Conservation (phyloP, 495 filamentous ascomycete species). For the Copromyces sp. region DNA sequence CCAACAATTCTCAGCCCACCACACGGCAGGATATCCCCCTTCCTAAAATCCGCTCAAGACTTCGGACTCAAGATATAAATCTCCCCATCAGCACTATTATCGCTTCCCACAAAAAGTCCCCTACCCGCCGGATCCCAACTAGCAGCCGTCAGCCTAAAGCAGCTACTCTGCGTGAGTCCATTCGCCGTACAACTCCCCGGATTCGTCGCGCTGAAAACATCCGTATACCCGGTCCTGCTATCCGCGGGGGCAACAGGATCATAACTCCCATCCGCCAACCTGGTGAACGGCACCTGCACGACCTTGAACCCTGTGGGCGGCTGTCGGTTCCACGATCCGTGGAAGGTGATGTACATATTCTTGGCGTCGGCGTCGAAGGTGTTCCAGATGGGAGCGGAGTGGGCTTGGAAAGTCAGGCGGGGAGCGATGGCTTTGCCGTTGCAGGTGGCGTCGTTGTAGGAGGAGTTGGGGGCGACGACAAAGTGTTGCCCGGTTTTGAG, state of each 20-base stretch:
- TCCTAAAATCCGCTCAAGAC: background rate
- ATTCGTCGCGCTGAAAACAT: constrained; percentile 25
- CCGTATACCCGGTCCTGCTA: constrained; percentile 26
- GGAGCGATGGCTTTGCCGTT: constrained; percentile 32
- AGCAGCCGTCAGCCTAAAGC: constrained; percentile 25
- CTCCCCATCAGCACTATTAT: constrained; percentile 34
- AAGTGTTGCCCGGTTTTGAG: constrained; percentile 45
- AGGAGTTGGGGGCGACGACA: constrained; percentile 32
- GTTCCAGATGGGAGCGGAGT: constrained; percentile 49
- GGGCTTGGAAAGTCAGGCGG: constrained; percentile 44
- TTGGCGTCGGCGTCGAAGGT: constrained; percentile 32
- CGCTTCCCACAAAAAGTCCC: constrained; percentile 31
- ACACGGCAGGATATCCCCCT: no score
- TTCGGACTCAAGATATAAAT: constrained; percentile 25
- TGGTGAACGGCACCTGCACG: constrained; percentile 28
- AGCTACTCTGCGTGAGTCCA: constrained; percentile 29
- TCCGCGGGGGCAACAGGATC: constrained; percentile 29
- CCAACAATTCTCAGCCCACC: no score
- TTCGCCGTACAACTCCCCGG: constrained; percentile 28
- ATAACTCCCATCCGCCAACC: constrained; percentile 22
- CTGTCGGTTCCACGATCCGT: constrained; percentile 47
- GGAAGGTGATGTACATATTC: constrained; percentile 51
- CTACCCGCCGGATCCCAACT: constrained; percentile 29
- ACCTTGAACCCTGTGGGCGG: constrained; percentile 31
- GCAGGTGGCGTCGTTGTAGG: constrained; percentile 43